Percentiles rank a stretch among this genome's conserved stretches.
Conservation (phyloP, 306 rosid genomes). For the Malus sylvestris region DNA sequence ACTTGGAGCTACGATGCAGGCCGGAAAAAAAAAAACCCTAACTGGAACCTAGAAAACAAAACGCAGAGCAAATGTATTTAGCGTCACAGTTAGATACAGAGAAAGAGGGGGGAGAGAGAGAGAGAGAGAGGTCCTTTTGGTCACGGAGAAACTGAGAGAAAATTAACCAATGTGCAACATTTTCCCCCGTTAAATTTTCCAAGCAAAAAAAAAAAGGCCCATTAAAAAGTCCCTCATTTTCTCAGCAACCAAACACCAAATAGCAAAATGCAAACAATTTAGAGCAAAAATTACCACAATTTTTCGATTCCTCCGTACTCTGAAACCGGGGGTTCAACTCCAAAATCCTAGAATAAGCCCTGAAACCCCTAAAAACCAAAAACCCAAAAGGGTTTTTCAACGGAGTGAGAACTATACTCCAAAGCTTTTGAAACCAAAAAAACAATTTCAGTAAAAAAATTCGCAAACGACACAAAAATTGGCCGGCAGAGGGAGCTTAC, state of each 20-base stretch:
- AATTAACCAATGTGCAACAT: not conserved
- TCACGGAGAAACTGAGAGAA: not conserved
- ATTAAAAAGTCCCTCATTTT: not conserved
- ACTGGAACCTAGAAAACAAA: not conserved
- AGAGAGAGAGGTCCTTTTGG: not conserved
- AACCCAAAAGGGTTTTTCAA: not conserved
- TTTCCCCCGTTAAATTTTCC: not conserved
- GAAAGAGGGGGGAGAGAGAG: not conserved
- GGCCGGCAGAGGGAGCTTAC: not conserved
- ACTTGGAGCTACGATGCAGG: not conserved
- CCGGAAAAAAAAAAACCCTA: not conserved
- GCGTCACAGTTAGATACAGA: not conserved
- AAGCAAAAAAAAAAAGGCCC: not conserved
- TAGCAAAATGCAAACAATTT: not conserved
- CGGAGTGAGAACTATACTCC: not conserved
- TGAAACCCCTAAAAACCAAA: not conserved
- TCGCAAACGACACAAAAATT: not conserved
- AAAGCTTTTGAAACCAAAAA: not conserved
- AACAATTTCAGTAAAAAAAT: not conserved
- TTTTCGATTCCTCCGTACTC: not conserved
- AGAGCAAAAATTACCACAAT: slow-evolving; percentile 12
- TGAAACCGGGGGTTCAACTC: not conserved
- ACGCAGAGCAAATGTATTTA: not conserved
- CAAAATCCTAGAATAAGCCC: slow-evolving; percentile 13
- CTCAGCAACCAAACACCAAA: slow-evolving; percentile 2